A percentile compares a stretch with the other conserved stretches of the same genome.
phyloP scores from a whole-genome alignment of 495 filamentous ascomycete species.

The Apiosordaria backusii region DNA sequence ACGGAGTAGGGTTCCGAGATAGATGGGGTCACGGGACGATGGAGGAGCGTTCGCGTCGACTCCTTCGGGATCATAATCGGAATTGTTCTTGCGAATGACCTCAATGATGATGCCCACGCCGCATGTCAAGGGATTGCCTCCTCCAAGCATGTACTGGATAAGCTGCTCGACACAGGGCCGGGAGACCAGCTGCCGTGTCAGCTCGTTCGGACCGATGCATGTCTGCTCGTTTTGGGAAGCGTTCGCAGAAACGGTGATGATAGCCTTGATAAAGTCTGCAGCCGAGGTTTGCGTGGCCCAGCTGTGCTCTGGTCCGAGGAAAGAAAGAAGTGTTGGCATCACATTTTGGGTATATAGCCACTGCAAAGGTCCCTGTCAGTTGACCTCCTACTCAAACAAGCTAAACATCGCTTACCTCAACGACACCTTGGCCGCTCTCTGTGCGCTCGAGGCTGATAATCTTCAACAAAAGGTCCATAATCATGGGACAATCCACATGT shows the following conservation, averaged over 20 bases:
- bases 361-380: conserved; percentile 41
- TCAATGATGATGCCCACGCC: conserved; percentile 98
- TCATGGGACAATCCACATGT: conserved; percentile 96
- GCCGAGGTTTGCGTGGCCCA: conserved; percentile 93
- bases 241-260: conserved; percentile 98
- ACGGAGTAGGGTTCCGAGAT: conserved; percentile 87
- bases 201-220: conserved; percentile 95
- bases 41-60: conserved; percentile 72
- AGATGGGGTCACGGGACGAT: conserved; percentile 89
- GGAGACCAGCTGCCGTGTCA: conserved; percentile 95
- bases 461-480: conserved; percentile 97
- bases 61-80: conserved; percentile 94
- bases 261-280: conserved; percentile 96
- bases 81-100: conserved; percentile 99
- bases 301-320: conserved; percentile 74
- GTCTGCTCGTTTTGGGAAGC: conserved; percentile 96
- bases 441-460: conserved; percentile 95
- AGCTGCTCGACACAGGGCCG: conserved; percentile 74
- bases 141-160: conserved; percentile 85
- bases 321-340: conserved; percentile 84
- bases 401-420: conserved; percentile 64
- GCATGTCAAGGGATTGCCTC: conserved; percentile 92
- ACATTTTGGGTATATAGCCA: conserved; percentile 91
- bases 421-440: conserved; percentile 86
- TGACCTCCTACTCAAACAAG: not conserved